Evolutionary conservation across 257 asterid genomes (phyloP), one percentile per base, ranked within the genome.

Genomic region (Cruciata laevipes): DNA sequence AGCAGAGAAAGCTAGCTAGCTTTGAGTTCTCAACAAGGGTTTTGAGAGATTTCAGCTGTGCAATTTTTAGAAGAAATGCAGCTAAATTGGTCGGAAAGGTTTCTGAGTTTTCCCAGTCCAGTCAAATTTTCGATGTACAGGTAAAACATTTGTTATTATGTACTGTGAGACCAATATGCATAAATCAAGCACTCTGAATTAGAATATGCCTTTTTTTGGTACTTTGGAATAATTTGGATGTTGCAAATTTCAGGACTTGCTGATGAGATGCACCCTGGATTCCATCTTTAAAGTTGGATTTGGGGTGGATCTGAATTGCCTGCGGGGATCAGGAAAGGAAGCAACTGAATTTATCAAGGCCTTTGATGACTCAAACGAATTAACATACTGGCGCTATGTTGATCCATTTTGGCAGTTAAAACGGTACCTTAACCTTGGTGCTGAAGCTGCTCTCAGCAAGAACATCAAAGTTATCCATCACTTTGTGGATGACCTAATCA

Each of bases 261-360:
- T 90, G 52, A 86, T 88, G 96, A 84, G 82, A 78, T 78, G 84
- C 80, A 82, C 89, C 3, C 73, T 86, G 65, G 96, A 90, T 53
- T 86, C 96, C 0, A 84, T 88, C 57, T 90, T 86, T 75, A 85
- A 80, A 78, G 96, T 90, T 74, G 97, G 90, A 7, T 87, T 90
- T 56, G 97, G 91, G 64, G 86, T 84, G 0, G 97, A 86, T 44
- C 66, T 88, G 42, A 81, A 88, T 52, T 81, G 89, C 73, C n/a
- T 86, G 18, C 69, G 78, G 12, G 90, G 85, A 69, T 79, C 89
- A 52, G 75, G 80, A 37, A 77, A 66, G 52, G 84, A 81, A 61
- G 89, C 85, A 25, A 76, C 60, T 31, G 35, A 72, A 42, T 84
- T 87, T 32, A 87, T 75, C 63, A 80, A 78, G 77, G 96, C 94